A percentile compares a stretch with the other conserved stretches of the same genome.
Conservation (phyloP, 306 rosid species). For the Quercus gilva region DNA sequence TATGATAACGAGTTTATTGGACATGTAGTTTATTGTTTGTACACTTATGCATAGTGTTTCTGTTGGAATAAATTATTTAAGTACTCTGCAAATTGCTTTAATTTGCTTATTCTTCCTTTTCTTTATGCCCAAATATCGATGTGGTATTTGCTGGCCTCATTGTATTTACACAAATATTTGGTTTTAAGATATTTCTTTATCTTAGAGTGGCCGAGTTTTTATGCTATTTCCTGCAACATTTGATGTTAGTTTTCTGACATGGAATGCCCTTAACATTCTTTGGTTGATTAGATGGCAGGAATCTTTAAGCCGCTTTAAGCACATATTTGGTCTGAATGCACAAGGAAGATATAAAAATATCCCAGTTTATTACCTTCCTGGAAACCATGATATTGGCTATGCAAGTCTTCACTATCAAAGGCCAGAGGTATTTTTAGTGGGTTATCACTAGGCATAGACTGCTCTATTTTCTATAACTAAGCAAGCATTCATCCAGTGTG, state of each 20-base stretch:
- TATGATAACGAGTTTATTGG: not conserved
- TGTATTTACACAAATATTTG: constrained; percentile 8
- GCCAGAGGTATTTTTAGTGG: constrained; percentile 47
- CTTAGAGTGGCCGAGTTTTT: constrained; percentile 3
- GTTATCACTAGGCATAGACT: constrained; percentile 12
- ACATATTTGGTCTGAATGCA: constrained; percentile 55
- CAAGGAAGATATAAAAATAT: constrained; percentile 42
- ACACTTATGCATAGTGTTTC: not conserved
- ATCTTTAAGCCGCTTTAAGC: constrained; percentile 63
- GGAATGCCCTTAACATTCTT: constrained; percentile 23
- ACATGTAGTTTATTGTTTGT: not conserved
- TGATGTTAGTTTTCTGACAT: constrained; percentile 16
- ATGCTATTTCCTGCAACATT: constrained; percentile 6
- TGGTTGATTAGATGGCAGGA: constrained; percentile 67
- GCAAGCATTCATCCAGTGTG: not conserved
- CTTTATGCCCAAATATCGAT: not conserved
- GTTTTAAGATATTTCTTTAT: not conserved
- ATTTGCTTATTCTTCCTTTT: not conserved
- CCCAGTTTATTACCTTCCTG: constrained; percentile 57
- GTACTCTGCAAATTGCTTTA: constrained; percentile 9
- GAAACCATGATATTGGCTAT: constrained; percentile 90
- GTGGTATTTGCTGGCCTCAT: not conserved
- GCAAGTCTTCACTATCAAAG: constrained; percentile 43
- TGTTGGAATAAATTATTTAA: not conserved
- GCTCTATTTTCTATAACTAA: constrained; percentile 1